These are phyloP conservation scores for Calonectria honghensis DNA, from an alignment of 2,329 filamentous ascomycete species.

Conservation along the genomic window DNA sequence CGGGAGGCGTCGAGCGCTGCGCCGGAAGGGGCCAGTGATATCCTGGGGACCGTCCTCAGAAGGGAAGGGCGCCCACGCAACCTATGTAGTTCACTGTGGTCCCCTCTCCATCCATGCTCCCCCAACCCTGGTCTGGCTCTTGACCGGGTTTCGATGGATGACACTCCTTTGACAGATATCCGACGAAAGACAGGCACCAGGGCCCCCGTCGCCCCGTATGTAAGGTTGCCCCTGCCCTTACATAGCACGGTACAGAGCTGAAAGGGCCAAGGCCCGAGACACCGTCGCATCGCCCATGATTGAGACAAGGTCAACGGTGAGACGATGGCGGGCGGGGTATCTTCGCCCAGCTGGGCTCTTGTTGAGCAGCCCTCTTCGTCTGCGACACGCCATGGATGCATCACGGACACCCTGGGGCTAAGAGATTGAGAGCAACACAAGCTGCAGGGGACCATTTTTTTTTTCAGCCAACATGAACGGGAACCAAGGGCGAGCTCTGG, in stretches of 20 bases:
- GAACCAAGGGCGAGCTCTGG: slow-evolving; percentile 17
- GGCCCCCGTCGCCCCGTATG: background rate
- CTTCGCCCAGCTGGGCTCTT: background rate
- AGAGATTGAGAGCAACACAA: background rate
- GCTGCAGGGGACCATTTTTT: background rate
- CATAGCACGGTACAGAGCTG: background rate
- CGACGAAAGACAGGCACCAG: slow-evolving; percentile 9
- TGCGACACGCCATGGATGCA: background rate
- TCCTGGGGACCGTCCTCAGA: slow-evolving; percentile 2
- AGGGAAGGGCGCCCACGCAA: background rate
- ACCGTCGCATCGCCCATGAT: slow-evolving; percentile 7
- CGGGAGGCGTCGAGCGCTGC: background rate
- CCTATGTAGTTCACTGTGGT: background rate
- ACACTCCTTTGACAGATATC: slow-evolving; percentile 20
- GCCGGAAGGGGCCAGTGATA: slow-evolving; percentile 5
- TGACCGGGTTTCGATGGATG: slow-evolving; percentile 14
- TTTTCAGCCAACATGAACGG: slow-evolving; percentile 12
- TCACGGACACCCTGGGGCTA: background rate
- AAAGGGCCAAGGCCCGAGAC: slow-evolving; percentile 4
- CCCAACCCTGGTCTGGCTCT: background rate
- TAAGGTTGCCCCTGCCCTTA: background rate
- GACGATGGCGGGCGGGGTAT: slow-evolving; percentile 13
- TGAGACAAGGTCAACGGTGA: slow-evolving; percentile 23
- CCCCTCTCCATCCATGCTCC: background rate
- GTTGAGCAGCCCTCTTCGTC: background rate